These are phyloP conservation scores for Danielia oregonensis DNA, from an alignment of 805 yeast genomes.

Conservation along the genomic window DNA sequence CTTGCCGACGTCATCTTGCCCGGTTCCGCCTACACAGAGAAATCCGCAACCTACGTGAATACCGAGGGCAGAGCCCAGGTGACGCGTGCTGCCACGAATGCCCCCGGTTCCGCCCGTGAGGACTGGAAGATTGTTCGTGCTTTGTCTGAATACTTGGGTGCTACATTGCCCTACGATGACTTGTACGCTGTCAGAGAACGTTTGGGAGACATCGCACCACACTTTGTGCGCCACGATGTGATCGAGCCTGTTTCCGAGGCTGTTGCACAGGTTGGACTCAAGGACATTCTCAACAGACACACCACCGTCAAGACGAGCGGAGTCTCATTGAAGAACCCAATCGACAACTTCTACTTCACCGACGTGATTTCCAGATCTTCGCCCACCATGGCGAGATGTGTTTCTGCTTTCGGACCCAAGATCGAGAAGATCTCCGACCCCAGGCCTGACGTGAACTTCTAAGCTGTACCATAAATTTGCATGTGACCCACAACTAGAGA, in stretches of 20 bases:
- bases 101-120: slow-evolving; percentile 88
- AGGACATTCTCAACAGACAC: slow-evolving; percentile 38
- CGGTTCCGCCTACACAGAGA: slow-evolving; percentile 86
- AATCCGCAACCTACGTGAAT: slow-evolving; percentile 78
- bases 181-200: slow-evolving; percentile 62
- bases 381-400: slow-evolving; percentile 87
- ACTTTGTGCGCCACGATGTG: slow-evolving; percentile 68
- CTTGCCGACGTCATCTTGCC: slow-evolving; percentile 85
- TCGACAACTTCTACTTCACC: slow-evolving; percentile 82
- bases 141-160: slow-evolving; percentile 69
- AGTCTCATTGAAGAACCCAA: slow-evolving; percentile 59
- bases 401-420: slow-evolving; percentile 65
- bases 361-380: slow-evolving; percentile 84
- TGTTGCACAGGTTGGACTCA: slow-evolving; percentile 55
- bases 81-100: slow-evolving; percentile 81
- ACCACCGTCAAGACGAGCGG: slow-evolving; percentile 33
- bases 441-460: slow-evolving; percentile 34
- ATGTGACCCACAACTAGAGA: too few species aligned
- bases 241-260: slow-evolving; percentile 64
- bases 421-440: slow-evolving; percentile 56
- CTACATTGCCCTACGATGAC: slow-evolving; percentile 74
- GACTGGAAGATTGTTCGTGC: slow-evolving; percentile 90
- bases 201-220: slow-evolving; percentile 76
- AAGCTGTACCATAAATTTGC: not conserved
- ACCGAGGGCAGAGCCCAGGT: slow-evolving; percentile 87